Base-by-base conservation (phyloP, 129 eudicot genomes). In the Pulicaria dysenterica region DNA sequence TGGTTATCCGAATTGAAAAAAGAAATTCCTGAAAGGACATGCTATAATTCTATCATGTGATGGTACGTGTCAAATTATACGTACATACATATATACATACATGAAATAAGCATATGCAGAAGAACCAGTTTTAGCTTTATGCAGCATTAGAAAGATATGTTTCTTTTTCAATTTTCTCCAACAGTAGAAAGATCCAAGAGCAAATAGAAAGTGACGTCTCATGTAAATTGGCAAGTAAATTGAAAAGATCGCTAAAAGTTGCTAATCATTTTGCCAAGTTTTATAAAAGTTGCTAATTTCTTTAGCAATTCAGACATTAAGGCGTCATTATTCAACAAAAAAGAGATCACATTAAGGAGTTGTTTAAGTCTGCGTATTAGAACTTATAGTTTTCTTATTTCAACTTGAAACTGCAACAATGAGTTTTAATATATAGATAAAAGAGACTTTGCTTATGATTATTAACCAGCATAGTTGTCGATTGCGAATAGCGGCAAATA, bases 11-110 rank as follows among this genome's bases (percentile, higher is more conserved):
- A 61, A 70, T 46, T 12, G 43, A n/a, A 42, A 42, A 59, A 15
- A 1, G 31, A 69, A 59, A 59, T 31, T 59, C 58, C 65, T 13
- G 15, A 46, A 59, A 73, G 16, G 16, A 47, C 7, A 17, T 36
- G 37, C 40, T 13, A 73, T n/a, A 6, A 56, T 34, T 59, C 17
- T 36, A 72, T 58, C 67, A 72, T 58, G 57, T 58, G 66, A 43
- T 12, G 24, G 19, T 19, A 40, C 40, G 14, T 70, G 64, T 42
- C 56, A 70, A 34, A 17, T 17, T 71, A 57, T 58, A 43, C 43
- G 58, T 14, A 44, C 5, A 67, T 31, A 3, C 14, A 48, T 48
- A 3, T 48, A 48, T 39, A 7, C 40, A 61, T 41, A 61, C 34
- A 61, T 40, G n/a, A 34, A 61, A 61, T 7, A 40, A 40, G 16